Evolutionary conservation across 2,329 filamentous ascomycete species (phyloP).

Genomic region (Aspergillus ruber): DNA sequence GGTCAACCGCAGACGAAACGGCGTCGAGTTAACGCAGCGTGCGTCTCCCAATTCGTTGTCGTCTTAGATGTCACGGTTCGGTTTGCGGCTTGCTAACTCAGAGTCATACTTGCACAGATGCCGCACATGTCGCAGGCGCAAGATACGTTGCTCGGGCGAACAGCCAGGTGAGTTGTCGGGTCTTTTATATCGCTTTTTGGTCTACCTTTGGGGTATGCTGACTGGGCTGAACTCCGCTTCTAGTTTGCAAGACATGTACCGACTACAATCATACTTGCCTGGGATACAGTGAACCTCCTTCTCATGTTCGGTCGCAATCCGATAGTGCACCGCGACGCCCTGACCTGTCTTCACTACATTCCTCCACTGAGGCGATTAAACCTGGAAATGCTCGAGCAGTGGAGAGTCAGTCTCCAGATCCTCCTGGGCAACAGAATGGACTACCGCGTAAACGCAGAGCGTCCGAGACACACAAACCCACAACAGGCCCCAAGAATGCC

Average conservation of each 20-base stretch:
- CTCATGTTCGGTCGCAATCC: conserved; percentile 27
- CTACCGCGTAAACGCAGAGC: neutral
- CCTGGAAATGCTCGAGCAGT: conserved; percentile 11
- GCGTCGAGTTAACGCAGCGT: conserved; percentile 72
- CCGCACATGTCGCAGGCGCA: conserved; percentile 67
- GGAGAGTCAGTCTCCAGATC: conserved; percentile 24
- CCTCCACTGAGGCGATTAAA: conserved; percentile 11
- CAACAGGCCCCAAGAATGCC: conserved; percentile 12
- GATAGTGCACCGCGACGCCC: conserved; percentile 20
- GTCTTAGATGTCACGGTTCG: conserved; percentile 11
- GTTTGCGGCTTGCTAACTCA: conserved; percentile 6
- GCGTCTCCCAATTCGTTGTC: conserved; percentile 26
- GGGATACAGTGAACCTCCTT: conserved; percentile 54
- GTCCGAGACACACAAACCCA: conserved; percentile 8
- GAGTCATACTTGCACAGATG: conserved; percentile 43
- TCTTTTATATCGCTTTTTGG: neutral
- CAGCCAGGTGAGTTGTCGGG: conserved; percentile 45
- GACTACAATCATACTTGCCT: conserved; percentile 65
- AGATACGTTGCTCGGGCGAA: conserved; percentile 69
- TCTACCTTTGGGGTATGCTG: neutral
- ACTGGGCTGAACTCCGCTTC: conserved; percentile 1
- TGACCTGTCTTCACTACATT: conserved; percentile 11
- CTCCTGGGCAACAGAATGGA: conserved; percentile 5
- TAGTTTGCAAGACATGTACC: conserved; percentile 62
- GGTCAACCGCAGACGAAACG: conserved; percentile 74